Evolutionary conservation across 2,329 filamentous ascomycete genomes (phyloP).

Genomic region (Colletotrichum higginsianum): DNA sequence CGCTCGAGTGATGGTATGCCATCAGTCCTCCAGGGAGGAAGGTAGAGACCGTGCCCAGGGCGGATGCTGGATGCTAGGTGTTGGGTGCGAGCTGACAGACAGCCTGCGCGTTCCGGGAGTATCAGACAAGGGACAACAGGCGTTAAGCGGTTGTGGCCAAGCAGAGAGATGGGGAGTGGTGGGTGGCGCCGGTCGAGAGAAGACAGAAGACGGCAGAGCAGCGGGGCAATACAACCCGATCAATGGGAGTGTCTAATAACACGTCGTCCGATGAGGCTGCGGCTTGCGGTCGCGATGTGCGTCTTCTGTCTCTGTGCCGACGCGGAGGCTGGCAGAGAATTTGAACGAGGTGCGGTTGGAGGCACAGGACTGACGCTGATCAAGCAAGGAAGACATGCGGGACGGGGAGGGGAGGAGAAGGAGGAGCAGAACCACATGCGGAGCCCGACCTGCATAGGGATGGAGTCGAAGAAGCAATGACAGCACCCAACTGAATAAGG

Average conservation of each 20-base stretch:
- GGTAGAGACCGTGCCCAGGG: not conserved
- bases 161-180: not conserved
- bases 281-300: slow-evolving; percentile 19
- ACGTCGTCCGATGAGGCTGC: slow-evolving; percentile 32
- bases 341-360: slow-evolving; percentile 32
- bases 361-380: slow-evolving; percentile 38
- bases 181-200: slow-evolving; percentile 4
- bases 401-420: slow-evolving; percentile 39
- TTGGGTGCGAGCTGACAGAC: not conserved
- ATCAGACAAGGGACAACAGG: not conserved
- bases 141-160: not conserved
- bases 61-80: not conserved
- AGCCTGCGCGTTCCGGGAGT: not conserved
- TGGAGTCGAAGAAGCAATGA: slow-evolving; percentile 41
- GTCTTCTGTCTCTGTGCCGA: slow-evolving; percentile 29
- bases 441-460: slow-evolving; percentile 39
- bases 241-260: slow-evolving; percentile 40
- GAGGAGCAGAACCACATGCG: slow-evolving; percentile 39
- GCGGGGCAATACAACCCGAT: slow-evolving; percentile 20
- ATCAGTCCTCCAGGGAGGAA: slow-evolving; percentile 28
- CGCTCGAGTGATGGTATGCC: slow-evolving; percentile 39
- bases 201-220: slow-evolving; percentile 10
- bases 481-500: slow-evolving; percentile 37
- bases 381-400: slow-evolving; percentile 42
- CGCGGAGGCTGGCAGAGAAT: slow-evolving; percentile 32